Evolutionary conservation across 176 grass and related monocot species (phyloP), one percentile per base, ranked within the genome.

Genomic region (Rhipidocladum racemiflorum): DNA sequence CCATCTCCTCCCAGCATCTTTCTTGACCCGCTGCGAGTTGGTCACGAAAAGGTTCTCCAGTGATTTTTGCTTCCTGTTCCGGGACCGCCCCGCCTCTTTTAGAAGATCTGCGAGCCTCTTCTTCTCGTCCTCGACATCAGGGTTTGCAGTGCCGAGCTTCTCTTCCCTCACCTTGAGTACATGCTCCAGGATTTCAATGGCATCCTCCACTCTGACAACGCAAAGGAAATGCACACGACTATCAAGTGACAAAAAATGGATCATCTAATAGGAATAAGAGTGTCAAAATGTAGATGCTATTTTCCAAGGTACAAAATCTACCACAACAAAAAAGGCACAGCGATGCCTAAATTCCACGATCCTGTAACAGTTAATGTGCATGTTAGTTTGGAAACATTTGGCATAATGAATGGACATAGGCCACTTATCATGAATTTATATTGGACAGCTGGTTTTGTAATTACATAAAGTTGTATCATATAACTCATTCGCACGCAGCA

Each of bases 61-160:
- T 0, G 97, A 96, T 51, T 91, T 91, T 38, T 90, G 93, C 81
- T 99, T 99, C 89, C 91, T 87, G 87, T 91, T 99, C 24, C 89
- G 62, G 6, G 91, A 88, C 60, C 93, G 85, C 1, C 97, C 93
- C 0, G 93, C 93, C 81, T 96, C 97, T 68, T 99, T 99, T 34
- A 99, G 80, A 35, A 99, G 97, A 76, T 91, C 97, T 0, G 83
- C 67, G 1, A 99, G 69, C 44, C 97, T 87, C 72, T 88, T 87
- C 97, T 95, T 99, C 80, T 99, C 97, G 0, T 99, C 97, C 68
- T 99, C 96, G 4, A 99, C 89, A 39, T 95, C 97, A 0, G 97
- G 97, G 89, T 95, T 99, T 25, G 91, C 91, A 1, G 97, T 99
- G 49, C 97, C 97, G 3, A 99, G 93, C 68, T 95, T 93, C 76